Evolutionary conservation across 1,284 basidiomycete genomes (phyloP), one percentile per base, ranked within the genome.

Genomic region (Ustilago sp.): DNA sequence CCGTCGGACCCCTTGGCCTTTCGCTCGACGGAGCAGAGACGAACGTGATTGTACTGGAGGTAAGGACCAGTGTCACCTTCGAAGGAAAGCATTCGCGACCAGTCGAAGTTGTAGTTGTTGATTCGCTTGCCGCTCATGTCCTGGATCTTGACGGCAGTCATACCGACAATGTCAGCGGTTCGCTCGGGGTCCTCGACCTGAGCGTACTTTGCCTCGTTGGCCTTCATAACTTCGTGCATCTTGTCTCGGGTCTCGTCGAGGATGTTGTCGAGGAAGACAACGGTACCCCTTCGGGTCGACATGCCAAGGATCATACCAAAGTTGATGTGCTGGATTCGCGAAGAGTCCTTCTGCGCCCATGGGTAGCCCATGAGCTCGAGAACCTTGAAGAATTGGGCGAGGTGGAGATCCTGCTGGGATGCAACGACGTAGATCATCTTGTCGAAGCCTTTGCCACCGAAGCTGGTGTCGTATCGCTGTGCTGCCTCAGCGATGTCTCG

Each of bases 361-460:
- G 91, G 90, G 88, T 93, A 93, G 23, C 91, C 91, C 93, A 99
- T 94, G 51, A 98, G 89, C 77, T 94, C 90, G 59, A 98, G 90
- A 32, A 96, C 91, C 88, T 98, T 95, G 91, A 97, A 95, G 87
- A 98, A 93, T 53, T 98, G 96, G 5, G 92, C 90, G 52, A 94
- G 89, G 86, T 99, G 95, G 28, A 98, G 89, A 78, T 96, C 93
- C 87, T 99, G 97, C 85, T 97, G 95, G n/a, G 92, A 91, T 0
- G 94, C 91, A 53, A 97, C 91, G 84, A 98, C 94, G 87, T 96
- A 96, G 74, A 98, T 93, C 93, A 98, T 96, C 89, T 98, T 98
- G 90, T 99, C 95, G 81, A 98, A 97, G 1, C 74, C 74, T 11
- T 63, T 68, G 31, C 81, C 81, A 50, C 63, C 61, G 53, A 78